Evolutionary conservation across 371 early-diverging fungal species (phyloP).

Genomic region (Actinomortierella wolfii): DNA sequence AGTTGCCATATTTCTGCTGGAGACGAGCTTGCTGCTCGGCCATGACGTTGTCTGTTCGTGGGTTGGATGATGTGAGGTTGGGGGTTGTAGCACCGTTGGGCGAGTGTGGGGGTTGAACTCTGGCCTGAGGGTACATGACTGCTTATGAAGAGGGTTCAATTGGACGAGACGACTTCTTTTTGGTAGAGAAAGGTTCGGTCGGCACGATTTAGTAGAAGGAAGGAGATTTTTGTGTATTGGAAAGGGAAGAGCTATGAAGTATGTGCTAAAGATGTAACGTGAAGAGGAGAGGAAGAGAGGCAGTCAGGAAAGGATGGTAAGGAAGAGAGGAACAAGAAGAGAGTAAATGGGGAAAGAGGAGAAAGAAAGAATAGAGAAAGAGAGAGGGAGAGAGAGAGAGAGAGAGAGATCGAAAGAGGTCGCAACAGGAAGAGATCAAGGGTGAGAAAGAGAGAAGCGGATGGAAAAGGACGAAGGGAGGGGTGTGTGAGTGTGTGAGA

Average conservation of each 20-base stretch:
- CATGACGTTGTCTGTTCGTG: conserved; percentile 14
- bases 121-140: too few species aligned
- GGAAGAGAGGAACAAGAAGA: not conserved
- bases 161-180: not conserved
- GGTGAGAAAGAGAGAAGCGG: not conserved
- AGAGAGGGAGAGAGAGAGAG: not conserved
- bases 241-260: too few species aligned
- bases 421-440: too few species aligned
- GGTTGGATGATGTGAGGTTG: too few species aligned
- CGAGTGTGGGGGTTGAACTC: too few species aligned
- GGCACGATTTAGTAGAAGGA: not conserved
- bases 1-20: conserved; percentile 29
- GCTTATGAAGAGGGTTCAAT: too few species aligned
- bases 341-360: not conserved
- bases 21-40: conserved; percentile 34
- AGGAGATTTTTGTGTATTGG: conserved; percentile 2
- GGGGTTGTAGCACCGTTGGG: too few species aligned
- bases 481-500: not conserved
- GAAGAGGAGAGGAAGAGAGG: too few species aligned
- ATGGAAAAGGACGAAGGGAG: not conserved
- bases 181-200: not conserved
- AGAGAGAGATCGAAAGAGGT: too few species aligned
- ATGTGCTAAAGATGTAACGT: not conserved
- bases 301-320: not conserved
- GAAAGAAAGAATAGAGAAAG: not conserved